Evolutionary conservation across 2,329 filamentous ascomycete genomes (phyloP).

Genomic region (Xylariaceae sp.): DNA sequence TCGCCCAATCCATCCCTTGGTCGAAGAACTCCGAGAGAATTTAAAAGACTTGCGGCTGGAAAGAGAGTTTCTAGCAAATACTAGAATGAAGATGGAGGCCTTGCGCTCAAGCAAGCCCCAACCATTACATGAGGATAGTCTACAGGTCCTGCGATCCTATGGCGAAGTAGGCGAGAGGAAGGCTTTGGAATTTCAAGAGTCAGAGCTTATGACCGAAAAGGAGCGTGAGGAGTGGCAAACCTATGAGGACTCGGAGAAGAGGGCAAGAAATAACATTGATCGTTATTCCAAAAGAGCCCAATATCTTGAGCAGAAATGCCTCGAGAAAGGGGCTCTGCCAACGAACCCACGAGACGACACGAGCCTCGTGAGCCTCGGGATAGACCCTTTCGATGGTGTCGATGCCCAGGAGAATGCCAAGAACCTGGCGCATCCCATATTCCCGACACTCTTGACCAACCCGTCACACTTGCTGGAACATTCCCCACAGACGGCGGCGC

Average conservation of each 20-base stretch:
- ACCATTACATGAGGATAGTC: constrained; percentile 14
- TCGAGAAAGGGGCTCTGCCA: constrained; percentile 37
- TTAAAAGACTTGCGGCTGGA: constrained; percentile 43
- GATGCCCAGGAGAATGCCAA: constrained; percentile 12
- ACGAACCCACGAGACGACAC: constrained; percentile 39
- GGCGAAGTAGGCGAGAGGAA: constrained; percentile 32
- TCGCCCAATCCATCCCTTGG: constrained; percentile 41
- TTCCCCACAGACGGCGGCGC: constrained; percentile 40
- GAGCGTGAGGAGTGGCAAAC: constrained; percentile 41
- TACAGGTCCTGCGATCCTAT: constrained; percentile 18
- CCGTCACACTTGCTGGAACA: constrained; percentile 26
- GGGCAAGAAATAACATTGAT: constrained; percentile 30
- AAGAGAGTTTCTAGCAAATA: constrained; percentile 42
- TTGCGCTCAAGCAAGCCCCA: constrained; percentile 17
- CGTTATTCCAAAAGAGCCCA: constrained; percentile 29
- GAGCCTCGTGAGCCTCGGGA: constrained; percentile 33
- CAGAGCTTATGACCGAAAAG: constrained; percentile 29
- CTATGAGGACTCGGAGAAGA: constrained; percentile 34
- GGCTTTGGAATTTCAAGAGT: constrained; percentile 27
- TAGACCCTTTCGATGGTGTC: constrained; percentile 13
- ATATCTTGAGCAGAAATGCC: constrained; percentile 35
- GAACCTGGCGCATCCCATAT: constrained; percentile 35
- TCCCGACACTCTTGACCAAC: constrained; percentile 33
- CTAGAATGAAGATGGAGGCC: constrained; percentile 33
- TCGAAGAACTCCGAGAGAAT: constrained; percentile 37